Evolutionary conservation across 257 asterid species (phyloP).

Genomic region (Primulina eburnea): DNA sequence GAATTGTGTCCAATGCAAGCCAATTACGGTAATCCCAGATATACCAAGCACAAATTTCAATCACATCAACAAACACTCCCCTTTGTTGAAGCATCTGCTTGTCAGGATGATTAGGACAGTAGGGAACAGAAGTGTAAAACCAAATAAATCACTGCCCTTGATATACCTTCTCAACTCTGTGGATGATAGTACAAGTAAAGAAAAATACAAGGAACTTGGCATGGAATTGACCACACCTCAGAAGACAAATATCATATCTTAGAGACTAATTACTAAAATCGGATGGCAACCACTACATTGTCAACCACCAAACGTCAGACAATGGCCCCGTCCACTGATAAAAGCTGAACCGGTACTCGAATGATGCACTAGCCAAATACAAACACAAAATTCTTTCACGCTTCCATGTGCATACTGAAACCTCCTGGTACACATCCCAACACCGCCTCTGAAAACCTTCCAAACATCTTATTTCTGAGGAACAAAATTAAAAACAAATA

Average conservation of each 20-base stretch:
- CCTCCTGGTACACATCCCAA: slow-evolving; percentile 16
- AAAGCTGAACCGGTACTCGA: slow-evolving; percentile 28
- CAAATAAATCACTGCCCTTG: slow-evolving; percentile 32
- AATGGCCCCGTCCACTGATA: slow-evolving; percentile 26
- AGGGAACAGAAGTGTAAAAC: slow-evolving; percentile 24
- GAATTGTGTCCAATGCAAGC: slow-evolving; percentile 40
- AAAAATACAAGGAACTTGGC: slow-evolving; percentile 28
- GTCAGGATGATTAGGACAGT: slow-evolving; percentile 34
- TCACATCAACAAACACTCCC: slow-evolving; percentile 39
- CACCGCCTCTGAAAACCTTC: slow-evolving; percentile 17
- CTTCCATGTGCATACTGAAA: slow-evolving; percentile 30
- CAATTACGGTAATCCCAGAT: slow-evolving; percentile 48
- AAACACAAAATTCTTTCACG: slow-evolving; percentile 21
- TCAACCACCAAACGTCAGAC: slow-evolving; percentile 22
- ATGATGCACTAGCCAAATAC: neutral
- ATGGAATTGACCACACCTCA: slow-evolving; percentile 35
- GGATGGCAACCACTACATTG: slow-evolving; percentile 29
- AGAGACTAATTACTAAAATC: slow-evolving; percentile 25
- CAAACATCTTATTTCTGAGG: slow-evolving; percentile 27
- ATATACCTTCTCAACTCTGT: slow-evolving; percentile 30
- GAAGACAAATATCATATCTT: slow-evolving; percentile 25
- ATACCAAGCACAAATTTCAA: slow-evolving; percentile 42
- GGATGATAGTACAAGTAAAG: slow-evolving; percentile 20
- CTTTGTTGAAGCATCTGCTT: slow-evolving; percentile 44
- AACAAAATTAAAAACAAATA: slow-evolving; percentile 20